A percentile compares a stretch with the other conserved stretches of the same genome.
These are phyloP conservation scores for Rhododendron kiyosumense DNA, from an alignment of 148 eudicot species.

Conservation along the genomic window DNA sequence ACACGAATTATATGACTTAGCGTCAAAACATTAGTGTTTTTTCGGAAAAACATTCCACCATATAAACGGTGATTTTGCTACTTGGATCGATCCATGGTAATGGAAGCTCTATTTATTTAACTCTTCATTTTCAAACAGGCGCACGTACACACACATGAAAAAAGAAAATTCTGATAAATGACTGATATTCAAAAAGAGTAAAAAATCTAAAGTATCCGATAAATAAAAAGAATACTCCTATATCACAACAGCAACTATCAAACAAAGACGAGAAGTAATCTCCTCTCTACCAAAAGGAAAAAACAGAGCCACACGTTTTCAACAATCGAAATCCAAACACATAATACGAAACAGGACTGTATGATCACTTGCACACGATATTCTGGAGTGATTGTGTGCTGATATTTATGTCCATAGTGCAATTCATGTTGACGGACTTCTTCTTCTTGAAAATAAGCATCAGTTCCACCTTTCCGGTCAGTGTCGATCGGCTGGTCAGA, in stretches of 20 bases:
- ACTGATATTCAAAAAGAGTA: no score
- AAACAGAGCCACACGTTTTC: not conserved
- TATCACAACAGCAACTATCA: not conserved
- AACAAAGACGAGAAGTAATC: not conserved
- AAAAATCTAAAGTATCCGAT: no score
- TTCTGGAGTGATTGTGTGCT: not conserved
- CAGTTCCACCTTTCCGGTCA: not conserved
- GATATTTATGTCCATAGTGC: not conserved
- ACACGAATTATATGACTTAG: no score
- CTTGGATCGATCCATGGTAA: no score
- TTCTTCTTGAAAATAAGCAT: not conserved
- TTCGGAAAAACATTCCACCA: no score
- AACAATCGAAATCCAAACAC: not conserved
- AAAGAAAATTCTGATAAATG: no score
- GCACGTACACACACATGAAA: no score
- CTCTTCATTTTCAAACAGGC: no score
- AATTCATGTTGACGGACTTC: not conserved
- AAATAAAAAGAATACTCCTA: not conserved
- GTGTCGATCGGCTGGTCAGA: not conserved
- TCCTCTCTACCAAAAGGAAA: not conserved
- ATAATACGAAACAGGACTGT: not conserved
- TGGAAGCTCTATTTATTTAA: no score
- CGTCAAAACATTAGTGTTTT: no score
- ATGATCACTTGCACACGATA: not conserved
- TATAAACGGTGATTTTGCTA: no score